phyloP scores from a whole-genome alignment of 176 grass and related monocot genomes.

The Eremochloa ophiuroides region DNA sequence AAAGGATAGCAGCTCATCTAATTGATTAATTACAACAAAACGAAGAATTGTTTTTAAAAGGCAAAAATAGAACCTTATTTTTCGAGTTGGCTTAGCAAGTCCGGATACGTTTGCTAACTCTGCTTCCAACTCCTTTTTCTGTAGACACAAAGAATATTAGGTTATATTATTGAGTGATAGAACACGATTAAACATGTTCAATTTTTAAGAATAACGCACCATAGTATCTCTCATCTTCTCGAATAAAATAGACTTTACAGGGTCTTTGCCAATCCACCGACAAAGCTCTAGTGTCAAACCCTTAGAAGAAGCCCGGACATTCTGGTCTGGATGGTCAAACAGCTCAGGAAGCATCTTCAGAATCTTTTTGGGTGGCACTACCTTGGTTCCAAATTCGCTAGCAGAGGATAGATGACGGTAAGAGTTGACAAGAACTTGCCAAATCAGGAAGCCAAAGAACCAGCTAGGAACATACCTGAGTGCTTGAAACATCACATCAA shows the following conservation, averaged over 20 bases:
- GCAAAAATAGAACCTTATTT: constrained; percentile 68
- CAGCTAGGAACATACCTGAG: constrained; percentile 57
- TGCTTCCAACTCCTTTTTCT: constrained; percentile 99
- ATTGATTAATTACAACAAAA: background rate
- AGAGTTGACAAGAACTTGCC: background rate
- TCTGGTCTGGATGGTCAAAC: constrained; percentile 98
- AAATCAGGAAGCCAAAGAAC: constrained; percentile 10
- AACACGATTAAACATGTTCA: background rate
- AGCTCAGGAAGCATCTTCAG: constrained; percentile 99
- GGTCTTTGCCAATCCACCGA: constrained; percentile 97
- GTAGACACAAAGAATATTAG: constrained; percentile 33
- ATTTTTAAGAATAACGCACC: constrained; percentile 41
- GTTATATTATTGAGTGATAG: background rate
- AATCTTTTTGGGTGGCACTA: constrained; percentile 91
- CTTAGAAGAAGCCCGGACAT: constrained; percentile 95
- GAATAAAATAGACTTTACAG: constrained; percentile 95
- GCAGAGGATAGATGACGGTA: constrained; percentile 5
- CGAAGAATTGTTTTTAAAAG: background rate
- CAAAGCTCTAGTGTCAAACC: constrained; percentile 95
- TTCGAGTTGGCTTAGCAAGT: constrained; percentile 80
- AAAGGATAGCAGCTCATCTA: background rate
- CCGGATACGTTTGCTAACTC: constrained; percentile 83
- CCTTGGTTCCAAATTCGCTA: constrained; percentile 94
- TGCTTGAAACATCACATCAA: constrained; percentile 99
- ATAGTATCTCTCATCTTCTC: constrained; percentile 99